Base-by-base conservation (phyloP, 495 filamentous ascomycete genomes). In the Terfezia boudieri region DNA sequence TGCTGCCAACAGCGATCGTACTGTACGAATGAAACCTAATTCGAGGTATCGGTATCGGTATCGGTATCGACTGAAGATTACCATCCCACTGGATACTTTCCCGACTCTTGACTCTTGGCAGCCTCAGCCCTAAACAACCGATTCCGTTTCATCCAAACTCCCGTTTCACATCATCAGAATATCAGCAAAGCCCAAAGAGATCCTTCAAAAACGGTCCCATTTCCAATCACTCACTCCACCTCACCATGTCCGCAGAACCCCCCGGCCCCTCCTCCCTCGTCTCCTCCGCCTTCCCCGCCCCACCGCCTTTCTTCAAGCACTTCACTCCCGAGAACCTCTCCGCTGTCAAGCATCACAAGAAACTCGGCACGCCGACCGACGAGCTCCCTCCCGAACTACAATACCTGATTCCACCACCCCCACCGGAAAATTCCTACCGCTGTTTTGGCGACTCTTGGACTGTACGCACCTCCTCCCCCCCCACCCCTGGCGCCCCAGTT, bases 261-360 rank as follows among this genome's bases (percentile, higher is more conserved):
- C 69, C 71, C 56, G 57, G 57, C 5, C 57, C 64, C 32, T 63
- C 73, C 26, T 68, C 74, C n/a, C 26, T 32, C 7, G 61, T 67
- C 36, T 68, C 71, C n/a, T 71, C 75, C 11, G 71, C 77, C 26
- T 86, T 86, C 68, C 89, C 90, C 16, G 74, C 82, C 14, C 90
- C 90, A 4, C 90, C 90, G 20, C 80, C 83, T 4, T 87, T 94
- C 71, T 96, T 85, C 77, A 82, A 84, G 58, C 73, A 80, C 65
- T 96, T 96, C 69, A 94, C 85, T 0, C 61, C 76, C 4, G 76
- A 81, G 0, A 94, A 93, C 66, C 61, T 90, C 56, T 67, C 76
- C 23, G 78, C 74, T 37, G 74, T 92, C 50, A 71, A 81, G 37
- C 60, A 72, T 60, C 71, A 59, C 53, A 51, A 57, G 17, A 36